A percentile compares a stretch with the other conserved stretches of the same genome.
phyloP scores from a whole-genome alignment of 2,329 filamentous ascomycete genomes.

The Dactylellina cionopaga region DNA sequence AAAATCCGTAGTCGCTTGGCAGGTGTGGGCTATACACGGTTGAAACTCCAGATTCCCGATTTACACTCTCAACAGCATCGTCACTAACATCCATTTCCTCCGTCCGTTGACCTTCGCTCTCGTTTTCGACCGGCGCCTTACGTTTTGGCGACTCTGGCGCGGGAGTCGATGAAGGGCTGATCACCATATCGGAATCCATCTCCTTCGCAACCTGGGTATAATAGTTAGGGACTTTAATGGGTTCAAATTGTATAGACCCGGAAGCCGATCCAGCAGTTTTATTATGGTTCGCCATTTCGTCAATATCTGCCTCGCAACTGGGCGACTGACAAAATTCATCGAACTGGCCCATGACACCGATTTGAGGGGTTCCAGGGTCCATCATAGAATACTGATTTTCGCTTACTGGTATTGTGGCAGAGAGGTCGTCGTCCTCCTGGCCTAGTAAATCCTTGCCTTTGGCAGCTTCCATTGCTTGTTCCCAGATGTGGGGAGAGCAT shows the following conservation, averaged over 20 bases:
- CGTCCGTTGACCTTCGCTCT: neutral
- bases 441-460: neutral
- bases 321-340: constrained; percentile 10
- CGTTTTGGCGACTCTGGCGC: neutral
- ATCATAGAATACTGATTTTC: constrained; percentile 6
- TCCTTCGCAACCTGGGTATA: constrained; percentile 32
- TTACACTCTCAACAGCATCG: neutral
- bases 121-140: neutral
- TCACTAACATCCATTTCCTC: constrained; percentile 46
- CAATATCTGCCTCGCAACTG: neutral
- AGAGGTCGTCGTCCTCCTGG: constrained; percentile 3
- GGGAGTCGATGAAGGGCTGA: constrained; percentile 28
- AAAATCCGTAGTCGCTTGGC: constrained; percentile 63
- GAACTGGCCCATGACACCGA: constrained; percentile 33
- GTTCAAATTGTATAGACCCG: constrained; percentile 8
- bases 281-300: neutral
- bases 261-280: neutral
- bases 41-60: neutral
- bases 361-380: constrained; percentile 23
- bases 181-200: constrained; percentile 33
- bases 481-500: constrained; percentile 45
- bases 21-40: constrained; percentile 46
- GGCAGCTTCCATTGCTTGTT: constrained; percentile 21
- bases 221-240: constrained; percentile 32
- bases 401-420: constrained; percentile 7